phyloP scores from a whole-genome alignment of 2,329 filamentous ascomycete genomes.

The Dactylellina sp. region DNA sequence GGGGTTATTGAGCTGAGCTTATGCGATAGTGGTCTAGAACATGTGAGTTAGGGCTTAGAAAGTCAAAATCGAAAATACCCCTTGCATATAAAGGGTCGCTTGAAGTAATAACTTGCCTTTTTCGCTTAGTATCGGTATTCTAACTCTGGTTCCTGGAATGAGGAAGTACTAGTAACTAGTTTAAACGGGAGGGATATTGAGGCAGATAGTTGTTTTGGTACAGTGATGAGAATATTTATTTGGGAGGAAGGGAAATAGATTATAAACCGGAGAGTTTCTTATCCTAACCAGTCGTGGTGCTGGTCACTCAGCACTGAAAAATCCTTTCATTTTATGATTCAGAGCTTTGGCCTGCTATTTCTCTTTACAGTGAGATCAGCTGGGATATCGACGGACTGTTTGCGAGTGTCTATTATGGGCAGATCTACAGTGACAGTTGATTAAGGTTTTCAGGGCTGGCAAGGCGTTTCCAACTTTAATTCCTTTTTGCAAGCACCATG shows the following conservation, averaged over 20 bases:
- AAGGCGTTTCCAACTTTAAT: conserved; percentile 1
- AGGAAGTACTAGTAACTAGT: neutral
- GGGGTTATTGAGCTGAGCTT: neutral
- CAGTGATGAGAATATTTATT: conserved; percentile 35
- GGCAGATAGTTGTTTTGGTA: conserved; percentile 18
- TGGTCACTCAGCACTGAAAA: too few relatives aligned
- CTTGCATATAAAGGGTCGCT: too few relatives aligned
- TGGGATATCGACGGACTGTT: conserved; percentile 14
- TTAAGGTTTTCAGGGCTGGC: conserved; percentile 24
- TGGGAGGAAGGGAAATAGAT: conserved; percentile 1
- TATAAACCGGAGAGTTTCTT: too few relatives aligned
- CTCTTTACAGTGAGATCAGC: conserved; percentile 19
- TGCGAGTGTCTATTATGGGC: conserved; percentile 1
- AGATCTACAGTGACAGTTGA: conserved; percentile 4
- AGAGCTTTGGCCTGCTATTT: conserved; percentile 37
- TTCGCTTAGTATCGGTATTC: conserved; percentile 8
- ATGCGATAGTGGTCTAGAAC: neutral
- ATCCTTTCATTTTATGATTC: conserved; percentile 42
- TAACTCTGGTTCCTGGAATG: neutral
- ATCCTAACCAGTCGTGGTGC: too few relatives aligned
- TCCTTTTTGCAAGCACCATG: neutral
- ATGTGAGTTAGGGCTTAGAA: neutral
- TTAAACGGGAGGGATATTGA: conserved; percentile 11
- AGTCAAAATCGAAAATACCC: neutral
- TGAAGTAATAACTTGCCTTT: neutral